phyloP scores from a whole-genome alignment of 140 eudicot genomes.

The Oenanthe javanica region DNA sequence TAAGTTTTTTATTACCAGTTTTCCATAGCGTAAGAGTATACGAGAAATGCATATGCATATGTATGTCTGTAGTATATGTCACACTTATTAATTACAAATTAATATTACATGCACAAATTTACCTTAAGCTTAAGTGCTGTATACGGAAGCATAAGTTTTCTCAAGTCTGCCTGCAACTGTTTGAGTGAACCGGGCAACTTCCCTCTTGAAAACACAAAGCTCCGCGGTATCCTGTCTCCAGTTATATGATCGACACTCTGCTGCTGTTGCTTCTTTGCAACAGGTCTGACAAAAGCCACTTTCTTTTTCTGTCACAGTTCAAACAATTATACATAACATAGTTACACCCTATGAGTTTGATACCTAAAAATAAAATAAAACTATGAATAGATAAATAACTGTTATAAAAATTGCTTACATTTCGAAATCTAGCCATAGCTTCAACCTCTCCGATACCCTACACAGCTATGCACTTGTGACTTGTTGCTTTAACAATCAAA shows the following conservation, averaged over 20 bases:
- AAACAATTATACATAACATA: neutral
- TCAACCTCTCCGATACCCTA: neutral
- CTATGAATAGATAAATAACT: neutral
- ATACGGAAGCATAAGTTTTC: constrained; percentile 85
- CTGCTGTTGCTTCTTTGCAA: constrained; percentile 46
- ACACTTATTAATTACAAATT: neutral
- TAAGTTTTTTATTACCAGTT: neutral
- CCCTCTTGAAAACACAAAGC: constrained; percentile 75
- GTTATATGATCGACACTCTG: constrained; percentile 78
- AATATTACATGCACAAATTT: neutral
- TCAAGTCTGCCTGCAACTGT: constrained; percentile 72
- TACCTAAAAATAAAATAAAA: neutral
- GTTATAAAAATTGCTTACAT: constrained; percentile 21
- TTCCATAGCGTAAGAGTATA: neutral
- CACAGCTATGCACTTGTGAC: neutral
- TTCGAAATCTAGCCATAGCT: constrained; percentile 37
- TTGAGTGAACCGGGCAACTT: constrained; percentile 67
- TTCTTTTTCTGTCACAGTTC: constrained; percentile 50
- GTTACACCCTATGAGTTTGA: neutral
- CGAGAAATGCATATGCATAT: neutral
- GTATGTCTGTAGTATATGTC: neutral
- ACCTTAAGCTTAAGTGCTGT: constrained; percentile 96
- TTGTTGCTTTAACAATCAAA: neutral
- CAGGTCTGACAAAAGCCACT: constrained; percentile 53
- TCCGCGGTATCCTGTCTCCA: constrained; percentile 83